Evolutionary conservation across 73 alveolate genomes (phyloP).

Genomic region (Symbiodinium pilosum): DNA sequence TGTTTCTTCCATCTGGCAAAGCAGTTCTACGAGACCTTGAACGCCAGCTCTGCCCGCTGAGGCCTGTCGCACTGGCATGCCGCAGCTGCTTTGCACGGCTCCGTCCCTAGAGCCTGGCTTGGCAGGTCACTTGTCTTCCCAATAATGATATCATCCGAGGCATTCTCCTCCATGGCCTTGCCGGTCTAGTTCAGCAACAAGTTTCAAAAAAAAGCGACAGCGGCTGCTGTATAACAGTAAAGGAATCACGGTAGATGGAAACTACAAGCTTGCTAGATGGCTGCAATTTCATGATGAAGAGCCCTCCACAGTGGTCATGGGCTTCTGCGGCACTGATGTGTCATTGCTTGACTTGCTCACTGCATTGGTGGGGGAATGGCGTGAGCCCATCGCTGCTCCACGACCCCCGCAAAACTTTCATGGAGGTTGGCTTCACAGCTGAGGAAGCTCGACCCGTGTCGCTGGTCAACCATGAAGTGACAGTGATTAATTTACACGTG

Average conservation of each 20-base stretch:
- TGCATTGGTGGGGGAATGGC: not conserved
- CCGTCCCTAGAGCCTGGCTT: not conserved
- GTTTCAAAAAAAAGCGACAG: not conserved
- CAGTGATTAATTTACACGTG: too few relatives aligned
- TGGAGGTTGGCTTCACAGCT: not conserved
- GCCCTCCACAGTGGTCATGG: not conserved
- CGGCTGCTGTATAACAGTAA: not conserved
- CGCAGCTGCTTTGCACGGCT: not conserved
- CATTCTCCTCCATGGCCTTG: not conserved
- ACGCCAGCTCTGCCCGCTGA: not conserved
- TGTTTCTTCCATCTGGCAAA: not conserved
- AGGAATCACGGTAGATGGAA: not conserved
- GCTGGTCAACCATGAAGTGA: too few relatives aligned
- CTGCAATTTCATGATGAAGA: not conserved
- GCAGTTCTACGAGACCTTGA: not conserved
- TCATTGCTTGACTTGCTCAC: not conserved
- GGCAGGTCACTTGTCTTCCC: not conserved
- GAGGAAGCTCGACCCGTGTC: not conserved
- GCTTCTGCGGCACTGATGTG: not conserved
- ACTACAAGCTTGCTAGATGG: not conserved
- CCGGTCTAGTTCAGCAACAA: not conserved
- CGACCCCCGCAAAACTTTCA: not conserved
- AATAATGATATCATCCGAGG: not conserved
- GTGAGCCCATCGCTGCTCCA: not conserved
- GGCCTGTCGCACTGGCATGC: not conserved